These are phyloP conservation scores for Hypoxylon sp. DNA, from an alignment of 2,329 filamentous ascomycete genomes.

Conservation along the genomic window DNA sequence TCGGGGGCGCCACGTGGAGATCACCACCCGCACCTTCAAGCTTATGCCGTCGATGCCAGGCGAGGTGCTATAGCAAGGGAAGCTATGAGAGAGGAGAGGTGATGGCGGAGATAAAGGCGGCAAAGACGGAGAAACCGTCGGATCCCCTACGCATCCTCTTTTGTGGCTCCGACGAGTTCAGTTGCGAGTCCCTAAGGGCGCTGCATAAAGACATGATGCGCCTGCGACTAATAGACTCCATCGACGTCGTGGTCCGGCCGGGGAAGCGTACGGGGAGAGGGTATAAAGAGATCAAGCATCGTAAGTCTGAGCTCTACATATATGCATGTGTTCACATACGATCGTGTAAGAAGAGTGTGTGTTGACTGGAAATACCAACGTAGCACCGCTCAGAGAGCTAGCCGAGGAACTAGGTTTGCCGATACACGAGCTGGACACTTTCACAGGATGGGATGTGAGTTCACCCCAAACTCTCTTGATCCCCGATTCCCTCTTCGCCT, in stretches of 20 bases:
- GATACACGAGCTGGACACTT: slow-evolving; percentile 83
- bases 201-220: slow-evolving; percentile 72
- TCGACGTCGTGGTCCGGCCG: slow-evolving; percentile 87
- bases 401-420: slow-evolving; percentile 73
- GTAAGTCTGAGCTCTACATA: slow-evolving; percentile 57
- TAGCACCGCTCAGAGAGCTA: slow-evolving; percentile 79
- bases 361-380: not conserved
- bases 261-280: slow-evolving; percentile 84
- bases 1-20: not conserved
- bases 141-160: slow-evolving; percentile 87
- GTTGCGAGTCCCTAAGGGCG: slow-evolving; percentile 79
- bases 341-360: not conserved
- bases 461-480: not conserved
- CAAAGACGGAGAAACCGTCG: slow-evolving; percentile 45
- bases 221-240: slow-evolving; percentile 72
- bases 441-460: slow-evolving; percentile 81
- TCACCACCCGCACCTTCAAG: not conserved
- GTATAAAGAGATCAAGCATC: slow-evolving; percentile 73
- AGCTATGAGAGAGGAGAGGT: too few relatives aligned
- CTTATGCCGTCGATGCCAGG: slow-evolving; percentile 2
- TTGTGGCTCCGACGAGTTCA: slow-evolving; percentile 94
- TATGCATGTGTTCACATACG: not conserved
- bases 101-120: not conserved
- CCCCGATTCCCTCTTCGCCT: not conserved
- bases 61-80: slow-evolving; percentile 22